These are phyloP conservation scores for Globisporangium spinosum DNA, from an alignment of 352 stramenopile genomes.

Conservation along the genomic window DNA sequence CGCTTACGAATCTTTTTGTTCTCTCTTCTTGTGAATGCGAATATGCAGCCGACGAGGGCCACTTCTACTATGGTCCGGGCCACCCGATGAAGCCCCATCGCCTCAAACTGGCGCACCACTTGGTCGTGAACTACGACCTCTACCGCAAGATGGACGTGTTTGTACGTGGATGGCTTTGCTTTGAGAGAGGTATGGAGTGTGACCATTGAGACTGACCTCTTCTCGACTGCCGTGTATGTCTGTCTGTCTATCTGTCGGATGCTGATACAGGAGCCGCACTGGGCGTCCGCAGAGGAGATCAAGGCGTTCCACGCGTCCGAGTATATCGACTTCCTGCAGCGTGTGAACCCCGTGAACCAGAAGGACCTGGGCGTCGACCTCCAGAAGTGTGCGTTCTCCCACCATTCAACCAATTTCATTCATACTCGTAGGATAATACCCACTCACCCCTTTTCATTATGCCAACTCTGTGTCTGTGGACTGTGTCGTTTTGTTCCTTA, in stretches of 20 bases:
- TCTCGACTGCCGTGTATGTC: background rate
- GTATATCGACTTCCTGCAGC: conserved; percentile 1
- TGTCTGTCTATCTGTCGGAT: background rate
- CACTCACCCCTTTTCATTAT: background rate
- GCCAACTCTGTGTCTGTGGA: background rate
- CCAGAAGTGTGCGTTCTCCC: conserved; percentile 82
- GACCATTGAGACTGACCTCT: background rate
- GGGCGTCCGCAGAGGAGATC: conserved; percentile 37
- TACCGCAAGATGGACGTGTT: conserved; percentile 1
- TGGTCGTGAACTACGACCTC: conserved; percentile 2
- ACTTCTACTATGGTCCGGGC: conserved; percentile 55
- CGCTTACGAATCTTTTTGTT: background rate
- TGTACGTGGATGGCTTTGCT: background rate
- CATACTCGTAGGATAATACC: background rate
- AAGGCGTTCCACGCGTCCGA: background rate
- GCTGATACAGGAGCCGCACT: conserved; percentile 62
- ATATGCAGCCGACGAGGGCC: conserved; percentile 88
- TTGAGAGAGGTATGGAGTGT: background rate
- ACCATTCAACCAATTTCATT: background rate
- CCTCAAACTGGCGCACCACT: background rate
- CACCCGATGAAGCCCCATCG: background rate
- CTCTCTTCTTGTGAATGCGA: background rate
- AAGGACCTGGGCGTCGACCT: conserved; percentile 74
- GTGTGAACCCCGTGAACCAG: conserved; percentile 26
- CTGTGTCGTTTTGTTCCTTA: background rate